A percentile compares a stretch with the other conserved stretches of the same genome.
Evolutionary conservation across 768 basidiomycete genomes (phyloP).

Genomic region (Rhizopogon vesiculosus): DNA sequence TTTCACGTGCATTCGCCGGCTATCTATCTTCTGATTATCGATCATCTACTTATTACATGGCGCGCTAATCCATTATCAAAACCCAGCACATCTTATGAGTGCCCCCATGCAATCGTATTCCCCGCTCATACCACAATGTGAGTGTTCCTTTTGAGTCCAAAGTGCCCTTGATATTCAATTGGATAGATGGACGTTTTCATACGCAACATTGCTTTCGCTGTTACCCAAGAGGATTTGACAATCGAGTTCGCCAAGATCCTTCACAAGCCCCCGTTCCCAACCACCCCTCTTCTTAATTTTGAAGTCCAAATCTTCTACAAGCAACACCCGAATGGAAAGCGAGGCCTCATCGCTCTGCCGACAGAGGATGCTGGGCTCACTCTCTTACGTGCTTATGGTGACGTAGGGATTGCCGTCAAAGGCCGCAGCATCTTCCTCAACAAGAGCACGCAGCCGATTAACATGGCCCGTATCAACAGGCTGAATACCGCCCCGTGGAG

Average conservation of each 20-base stretch:
- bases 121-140: conserved; percentile 11
- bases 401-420: conserved; percentile 21
- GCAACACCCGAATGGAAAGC: conserved; percentile 13
- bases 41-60: not conserved
- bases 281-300: conserved; percentile 25
- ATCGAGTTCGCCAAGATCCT: conserved; percentile 27
- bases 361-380: conserved; percentile 8
- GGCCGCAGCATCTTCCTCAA: conserved; percentile 16
- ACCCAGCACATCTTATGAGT: not conserved
- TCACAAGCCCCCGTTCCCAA: conserved; percentile 30
- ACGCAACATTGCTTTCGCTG: conserved; percentile 23
- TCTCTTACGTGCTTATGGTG: conserved; percentile 25
- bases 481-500: conserved; percentile 23
- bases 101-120: not conserved
- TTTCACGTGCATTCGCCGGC: not conserved
- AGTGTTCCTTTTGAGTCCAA: conserved; percentile 3
- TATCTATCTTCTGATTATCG: conserved; percentile 8
- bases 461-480: conserved; percentile 16
- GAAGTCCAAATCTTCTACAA: conserved; percentile 26
- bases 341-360: conserved; percentile 29
- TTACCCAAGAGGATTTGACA: conserved; percentile 25
- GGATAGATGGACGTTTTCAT: conserved; percentile 31
- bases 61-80: not conserved
- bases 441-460: conserved; percentile 15
- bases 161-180: not conserved